Conservation (phyloP, 108 stramenopile species). For the Epithemia pelagica region DNA sequence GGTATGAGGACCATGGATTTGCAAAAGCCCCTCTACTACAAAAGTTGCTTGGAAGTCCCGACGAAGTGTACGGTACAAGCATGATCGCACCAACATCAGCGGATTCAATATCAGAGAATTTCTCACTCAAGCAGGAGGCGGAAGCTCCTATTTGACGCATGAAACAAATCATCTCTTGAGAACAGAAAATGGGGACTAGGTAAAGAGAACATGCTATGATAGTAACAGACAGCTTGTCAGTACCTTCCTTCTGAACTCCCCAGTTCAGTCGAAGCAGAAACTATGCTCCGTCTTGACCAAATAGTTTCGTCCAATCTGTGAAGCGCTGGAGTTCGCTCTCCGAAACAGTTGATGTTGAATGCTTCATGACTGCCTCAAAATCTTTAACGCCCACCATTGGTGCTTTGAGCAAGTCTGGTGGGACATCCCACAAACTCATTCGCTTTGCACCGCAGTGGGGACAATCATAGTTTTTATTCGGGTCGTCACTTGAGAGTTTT, state of each 20-base stretch:
- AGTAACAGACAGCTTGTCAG: too few relatives aligned
- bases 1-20: slow-evolving; percentile 67
- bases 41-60: slow-evolving; percentile 56
- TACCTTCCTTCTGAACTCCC: too few relatives aligned
- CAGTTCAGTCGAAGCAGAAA: too few relatives aligned
- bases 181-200: too few relatives aligned
- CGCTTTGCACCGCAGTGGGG: slow-evolving; percentile 77
- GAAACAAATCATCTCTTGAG: too few relatives aligned
- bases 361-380: slow-evolving; percentile 72
- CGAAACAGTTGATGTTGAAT: slow-evolving; percentile 81
- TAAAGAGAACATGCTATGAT: too few relatives aligned
- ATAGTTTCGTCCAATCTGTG: slow-evolving; percentile 92
- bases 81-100: slow-evolving; percentile 47
- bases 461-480: slow-evolving; percentile 77
- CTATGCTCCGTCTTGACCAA: slow-evolving; percentile 96
- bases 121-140: slow-evolving; percentile 2
- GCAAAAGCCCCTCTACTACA: slow-evolving; percentile 55
- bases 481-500: slow-evolving; percentile 59
- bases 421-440: slow-evolving; percentile 92
- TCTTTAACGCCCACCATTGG: slow-evolving; percentile 60
- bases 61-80: slow-evolving; percentile 40
- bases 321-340: slow-evolving; percentile 89
- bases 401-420: slow-evolving; percentile 72
- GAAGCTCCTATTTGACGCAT: too few relatives aligned
- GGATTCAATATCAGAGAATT: slow-evolving; percentile 32